phyloP scores from a whole-genome alignment of 2,329 filamentous ascomycete species.

The Apiospora saccharicola region DNA sequence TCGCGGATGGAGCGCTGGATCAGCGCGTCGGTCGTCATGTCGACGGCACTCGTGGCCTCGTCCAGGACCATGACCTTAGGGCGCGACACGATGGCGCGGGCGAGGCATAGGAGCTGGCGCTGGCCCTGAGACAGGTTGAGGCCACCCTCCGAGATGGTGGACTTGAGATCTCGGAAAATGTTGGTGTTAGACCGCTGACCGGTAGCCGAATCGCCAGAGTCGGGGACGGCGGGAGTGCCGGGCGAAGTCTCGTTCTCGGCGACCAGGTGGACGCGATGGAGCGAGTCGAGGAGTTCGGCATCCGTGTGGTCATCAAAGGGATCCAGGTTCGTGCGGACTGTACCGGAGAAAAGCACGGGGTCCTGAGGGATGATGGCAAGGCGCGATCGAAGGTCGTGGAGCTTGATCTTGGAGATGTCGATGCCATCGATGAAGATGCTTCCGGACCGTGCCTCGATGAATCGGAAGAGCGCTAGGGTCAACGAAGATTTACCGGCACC shows the following conservation, averaged over 20 bases:
- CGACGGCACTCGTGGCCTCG: constrained; percentile 80
- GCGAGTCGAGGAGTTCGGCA: constrained; percentile 71
- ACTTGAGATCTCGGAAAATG: constrained; percentile 68
- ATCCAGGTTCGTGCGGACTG: constrained; percentile 78
- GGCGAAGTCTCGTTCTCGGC: constrained; percentile 50
- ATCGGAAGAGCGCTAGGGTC: constrained; percentile 79
- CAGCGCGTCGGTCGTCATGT: constrained; percentile 77
- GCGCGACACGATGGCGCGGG: constrained; percentile 73
- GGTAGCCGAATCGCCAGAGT: constrained; percentile 42
- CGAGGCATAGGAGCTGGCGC: constrained; percentile 77
- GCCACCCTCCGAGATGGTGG: constrained; percentile 73
- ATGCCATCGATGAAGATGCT: constrained; percentile 75
- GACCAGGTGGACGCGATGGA: constrained; percentile 75
- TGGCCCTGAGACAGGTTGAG: constrained; percentile 80
- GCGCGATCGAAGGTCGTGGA: constrained; percentile 75
- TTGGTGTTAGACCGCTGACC: constrained; percentile 63
- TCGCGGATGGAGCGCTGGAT: constrained; percentile 78
- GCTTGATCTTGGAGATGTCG: constrained; percentile 75
- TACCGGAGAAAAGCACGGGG: constrained; percentile 82
- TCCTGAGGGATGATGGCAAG: constrained; percentile 84
- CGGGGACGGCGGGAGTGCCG: constrained; percentile 40
- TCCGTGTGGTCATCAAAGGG: constrained; percentile 77
- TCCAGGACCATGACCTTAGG: constrained; percentile 83
- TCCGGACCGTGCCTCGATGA: constrained; percentile 73
- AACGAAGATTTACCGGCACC: constrained; percentile 81